Base-by-base conservation (phyloP, 345 rosid genomes). In the Iberis pinnata region DNA sequence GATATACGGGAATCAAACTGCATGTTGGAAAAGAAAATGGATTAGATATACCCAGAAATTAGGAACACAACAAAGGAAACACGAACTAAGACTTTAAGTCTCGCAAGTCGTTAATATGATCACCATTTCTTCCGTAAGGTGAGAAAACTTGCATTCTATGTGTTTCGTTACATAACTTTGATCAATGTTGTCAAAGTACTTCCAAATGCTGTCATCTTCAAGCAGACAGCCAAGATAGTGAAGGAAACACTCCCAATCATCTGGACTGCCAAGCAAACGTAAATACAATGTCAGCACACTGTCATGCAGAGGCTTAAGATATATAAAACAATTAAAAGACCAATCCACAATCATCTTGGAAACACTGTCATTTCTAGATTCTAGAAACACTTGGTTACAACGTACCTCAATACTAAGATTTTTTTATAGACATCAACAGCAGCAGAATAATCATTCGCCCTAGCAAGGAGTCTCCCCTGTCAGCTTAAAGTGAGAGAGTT, bases 171-270 rank as follows among this genome's bases (percentile, higher is more conserved):
- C 76, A 71, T 57, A 77, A 63, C 76, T 54, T 57, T 76, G 73
- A 75, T 75, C 70, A 53, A 20, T 50, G 18, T 43, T 56, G 54
- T 69, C 70, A 50, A 49, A 77, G 53, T 33, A 57, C 46, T 69
- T 60, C 90, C 80, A 81, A 74, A 82, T 63, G 63, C 82, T 80
- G 40, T 73, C 81, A 73, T 92, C 96, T 78, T 80, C 93, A 60
- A 92, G 78, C 76, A 92, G 73, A 70, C 98, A 92, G 68, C 82
- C 83, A 39, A 92, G 79, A 78, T 83, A 92, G 57, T 88, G 86
- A 53, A 81, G 78, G 76, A 88, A 88, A 77, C 84, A 80, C 73
- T 88, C 89, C 96, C 96, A 85, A 68, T 92, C 98, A 75, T 92
- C 98, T 74, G 93, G 89, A 80, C 98, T 88, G 88, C 69, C 77